Percentiles rank a stretch among this genome's conserved stretches.
These are phyloP conservation scores for Dothistroma septosporum DNA, from an alignment of 2,329 filamentous ascomycete species.

Conservation along the genomic window DNA sequence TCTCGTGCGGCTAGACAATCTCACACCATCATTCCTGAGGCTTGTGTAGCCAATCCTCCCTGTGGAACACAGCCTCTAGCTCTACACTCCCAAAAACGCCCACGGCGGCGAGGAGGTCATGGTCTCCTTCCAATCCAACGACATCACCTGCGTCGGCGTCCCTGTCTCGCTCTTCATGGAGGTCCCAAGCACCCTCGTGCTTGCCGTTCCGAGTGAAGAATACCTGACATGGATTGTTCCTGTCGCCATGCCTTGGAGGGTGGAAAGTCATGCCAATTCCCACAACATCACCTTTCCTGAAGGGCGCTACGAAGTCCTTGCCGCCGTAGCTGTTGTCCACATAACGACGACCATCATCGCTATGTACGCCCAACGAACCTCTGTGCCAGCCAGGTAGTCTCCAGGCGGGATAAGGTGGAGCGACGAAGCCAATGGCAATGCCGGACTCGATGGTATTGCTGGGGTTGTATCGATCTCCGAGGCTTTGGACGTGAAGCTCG, in stretches of 20 bases:
- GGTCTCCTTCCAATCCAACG: conserved; percentile 58
- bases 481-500: conserved; percentile 57
- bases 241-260: conserved; percentile 23
- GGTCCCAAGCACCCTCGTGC: conserved; percentile 60
- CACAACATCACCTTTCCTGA: conserved; percentile 61
- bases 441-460: conserved; percentile 45
- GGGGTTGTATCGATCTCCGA: conserved; percentile 34
- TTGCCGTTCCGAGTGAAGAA: conserved; percentile 69
- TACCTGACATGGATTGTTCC: conserved; percentile 49
- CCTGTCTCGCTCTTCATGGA: conserved; percentile 69
- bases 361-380: conserved; percentile 69
- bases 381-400: conserved; percentile 78
- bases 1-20: neutral
- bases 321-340: conserved; percentile 73
- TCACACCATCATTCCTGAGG: conserved; percentile 12
- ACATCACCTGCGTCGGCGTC: conserved; percentile 57
- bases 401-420: conserved; percentile 72
- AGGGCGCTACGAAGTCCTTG: conserved; percentile 61
- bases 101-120: conserved; percentile 67
- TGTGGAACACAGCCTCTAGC: conserved; percentile 55
- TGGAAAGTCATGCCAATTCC: conserved; percentile 67
- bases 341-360: conserved; percentile 73
- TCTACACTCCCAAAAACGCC: conserved; percentile 66
- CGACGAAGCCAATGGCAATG: conserved; percentile 66
- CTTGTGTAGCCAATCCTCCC: conserved; percentile 33